Evolutionary conservation across 331 rosid species (phyloP).

Genomic region (Cydonia oblonga): DNA sequence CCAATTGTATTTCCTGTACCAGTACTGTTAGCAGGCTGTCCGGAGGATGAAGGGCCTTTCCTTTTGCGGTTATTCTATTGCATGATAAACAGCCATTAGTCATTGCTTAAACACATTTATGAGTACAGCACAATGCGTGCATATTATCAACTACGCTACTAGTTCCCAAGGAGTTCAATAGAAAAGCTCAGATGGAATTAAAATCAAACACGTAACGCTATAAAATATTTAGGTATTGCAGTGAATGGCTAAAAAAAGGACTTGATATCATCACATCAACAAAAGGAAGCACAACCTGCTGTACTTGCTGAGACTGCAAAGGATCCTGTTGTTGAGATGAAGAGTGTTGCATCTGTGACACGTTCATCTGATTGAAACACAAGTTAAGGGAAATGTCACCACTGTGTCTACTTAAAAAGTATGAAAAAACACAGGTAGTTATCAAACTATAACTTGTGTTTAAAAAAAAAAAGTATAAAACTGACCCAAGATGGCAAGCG

Average conservation of each 20-base stretch:
- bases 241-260: neutral
- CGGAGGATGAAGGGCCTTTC: constrained; percentile 86
- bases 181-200: neutral
- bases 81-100: constrained; percentile 15
- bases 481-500: neutral
- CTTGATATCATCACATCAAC: neutral
- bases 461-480: neutral
- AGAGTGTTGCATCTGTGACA: constrained; percentile 73
- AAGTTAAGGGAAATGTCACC: neutral
- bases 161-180: neutral
- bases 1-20: constrained; percentile 96
- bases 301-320: constrained; percentile 74
- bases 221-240: neutral
- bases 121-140: neutral
- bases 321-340: constrained; percentile 79
- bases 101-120: neutral
- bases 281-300: constrained; percentile 43
- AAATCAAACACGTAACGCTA: neutral
- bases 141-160: neutral
- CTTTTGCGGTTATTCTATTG: constrained; percentile 66
- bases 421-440: neutral
- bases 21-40: constrained; percentile 79
- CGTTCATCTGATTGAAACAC: constrained; percentile 45
- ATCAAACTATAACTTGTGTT: neutral
- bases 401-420: neutral